Base-by-base conservation (phyloP, 495 filamentous ascomycete species). In the Penicillium desertorum region DNA sequence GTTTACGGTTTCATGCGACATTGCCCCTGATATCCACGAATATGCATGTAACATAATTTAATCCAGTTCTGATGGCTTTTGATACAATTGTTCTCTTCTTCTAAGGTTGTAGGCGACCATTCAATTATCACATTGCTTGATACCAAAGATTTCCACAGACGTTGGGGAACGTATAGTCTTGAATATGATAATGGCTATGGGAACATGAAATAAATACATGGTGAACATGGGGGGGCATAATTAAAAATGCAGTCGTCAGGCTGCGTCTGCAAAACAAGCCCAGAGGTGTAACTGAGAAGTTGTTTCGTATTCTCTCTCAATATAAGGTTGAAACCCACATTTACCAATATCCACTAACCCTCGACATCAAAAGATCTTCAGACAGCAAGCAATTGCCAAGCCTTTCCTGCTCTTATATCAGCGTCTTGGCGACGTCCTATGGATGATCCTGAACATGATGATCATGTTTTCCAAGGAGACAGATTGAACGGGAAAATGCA, bases 1-100 rank as follows among this genome's bases (percentile, higher is more conserved):
- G 53, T 54, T 63, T 32, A 61, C 46, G 61, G 17, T 58, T 58
- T 61, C 14, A 64, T 58, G 51, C 44, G 34, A 47, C 39, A 47
- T 47, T 43, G 23, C 36, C 14, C 29, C 20, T 45, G 37, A 46
- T 44, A 39, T 50, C n/a, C 54, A 45, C 56, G 50, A 36, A 60
- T 25, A 43, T 56, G 50, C 37, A 58, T 62, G 58, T 66, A 63
- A 19, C 49, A 58, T 41, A 61, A 61, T 48, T 48, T 17, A 19
- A 19, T 54, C 11, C 34, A 54, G 56, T 57, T 46, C 11, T 60
- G 51, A 46, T 34, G 37, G 25, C 19, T 52, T 27, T 46, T 46
- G 39, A 16, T 32, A 20, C 6, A 19, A 11, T 37, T 48, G 32
- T 30, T 25, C 25, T 16, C 32, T 51, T 23, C 42, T 23, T n/a